Base-by-base conservation (phyloP, 345 rosid genomes). In the Raphanus sativus region DNA sequence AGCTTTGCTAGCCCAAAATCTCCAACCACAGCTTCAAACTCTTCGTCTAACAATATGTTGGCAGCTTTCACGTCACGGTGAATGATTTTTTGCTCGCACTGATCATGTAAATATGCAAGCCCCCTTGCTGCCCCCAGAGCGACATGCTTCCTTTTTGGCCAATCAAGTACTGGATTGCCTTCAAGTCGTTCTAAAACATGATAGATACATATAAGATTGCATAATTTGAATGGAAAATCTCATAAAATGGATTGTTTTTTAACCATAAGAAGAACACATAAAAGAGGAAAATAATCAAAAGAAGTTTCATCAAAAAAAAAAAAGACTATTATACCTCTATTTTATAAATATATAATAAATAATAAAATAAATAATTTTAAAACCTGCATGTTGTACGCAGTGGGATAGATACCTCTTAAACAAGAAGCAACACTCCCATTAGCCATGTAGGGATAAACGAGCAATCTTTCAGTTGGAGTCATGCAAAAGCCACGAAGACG, bases 381-480 rank as follows among this genome's bases (percentile, higher is more conserved):
- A 45, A 45, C 52, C 13, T 40, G 48, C 3, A 40, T 11, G 36
- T 33, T 33, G 36, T 33, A 33, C 1, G 36, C 2, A 45, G 17
- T n/a, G 56, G 15, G 16, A n/a, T 6, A 50, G 21, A 3, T 16
- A 55, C 60, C 60, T 55, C 60, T 55, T 55, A 55, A 17, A 55
- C 60, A 55, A 55, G 60, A 55, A 55, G 60, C 60, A 55, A 55
- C 60, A 55, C 60, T 55, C 9, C 60, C 28, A 55, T 55, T 55
- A 55, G 26, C 60, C 60, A 55, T 55, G 11, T 17, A 55, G 12
- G 60, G 60, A 55, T 55, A 55, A 17, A 55, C 60, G 4, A 55
- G 60, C 60, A 55, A 55, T 55, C 60, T 55, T 55, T 55, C 60
- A 55, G 60, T 55, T 55, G 60, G 60, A 55, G 60, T 55, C 60